phyloP scores from a whole-genome alignment of 2,329 filamentous ascomycete genomes.

The Didymella exigua region DNA sequence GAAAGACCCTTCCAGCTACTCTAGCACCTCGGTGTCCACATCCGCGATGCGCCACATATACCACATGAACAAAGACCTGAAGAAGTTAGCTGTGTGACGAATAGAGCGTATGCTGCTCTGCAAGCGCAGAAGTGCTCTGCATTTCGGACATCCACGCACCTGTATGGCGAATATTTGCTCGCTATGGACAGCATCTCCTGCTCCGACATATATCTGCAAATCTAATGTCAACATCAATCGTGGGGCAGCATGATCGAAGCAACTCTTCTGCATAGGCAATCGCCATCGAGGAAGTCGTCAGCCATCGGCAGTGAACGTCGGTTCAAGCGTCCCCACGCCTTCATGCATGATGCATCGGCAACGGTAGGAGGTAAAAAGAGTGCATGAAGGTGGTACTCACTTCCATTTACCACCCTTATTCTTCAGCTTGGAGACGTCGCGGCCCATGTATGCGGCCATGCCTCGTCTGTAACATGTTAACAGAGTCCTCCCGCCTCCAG shows the following conservation, averaged over 20 bases:
- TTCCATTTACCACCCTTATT: slow-evolving; percentile 87
- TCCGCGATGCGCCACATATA: slow-evolving; percentile 93
- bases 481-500: slow-evolving; percentile 5
- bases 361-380: not conserved
- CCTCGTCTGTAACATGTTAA: slow-evolving; percentile 62
- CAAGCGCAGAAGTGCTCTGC: not conserved
- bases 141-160: slow-evolving; percentile 53
- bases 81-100: slow-evolving; percentile 7
- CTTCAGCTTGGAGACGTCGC: slow-evolving; percentile 84
- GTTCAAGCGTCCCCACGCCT: not conserved
- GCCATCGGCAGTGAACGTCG: not conserved
- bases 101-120: not conserved
- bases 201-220: slow-evolving; percentile 78
- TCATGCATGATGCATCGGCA: not conserved
- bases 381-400: slow-evolving; percentile 19
- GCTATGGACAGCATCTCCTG: slow-evolving; percentile 86
- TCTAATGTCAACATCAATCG: not conserved
- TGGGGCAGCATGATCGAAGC: not conserved
- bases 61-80: slow-evolving; percentile 92
- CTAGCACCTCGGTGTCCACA: slow-evolving; percentile 68
- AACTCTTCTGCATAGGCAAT: not conserved
- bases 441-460: slow-evolving; percentile 85
- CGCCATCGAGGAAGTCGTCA: not conserved
- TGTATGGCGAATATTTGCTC: slow-evolving; percentile 80
- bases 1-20: slow-evolving; percentile 14